Base-by-base conservation (phyloP, 2,329 filamentous ascomycete genomes). In the Rutstroemia sydowiana region DNA sequence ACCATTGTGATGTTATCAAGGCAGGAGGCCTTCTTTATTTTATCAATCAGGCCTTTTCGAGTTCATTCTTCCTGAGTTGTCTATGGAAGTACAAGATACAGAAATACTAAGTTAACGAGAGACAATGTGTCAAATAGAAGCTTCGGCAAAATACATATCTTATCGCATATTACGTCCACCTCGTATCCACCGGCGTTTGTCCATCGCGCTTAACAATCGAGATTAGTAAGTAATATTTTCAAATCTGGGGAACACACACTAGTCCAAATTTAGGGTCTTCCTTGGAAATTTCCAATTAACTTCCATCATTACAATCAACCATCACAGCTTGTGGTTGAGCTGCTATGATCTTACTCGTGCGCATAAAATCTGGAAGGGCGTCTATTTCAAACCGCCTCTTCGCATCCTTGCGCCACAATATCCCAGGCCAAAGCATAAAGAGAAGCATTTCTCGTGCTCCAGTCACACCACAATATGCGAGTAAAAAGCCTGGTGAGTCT, bases 51-150 rank as follows among this genome's bases (percentile, higher is more conserved):
- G 44, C 20, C 23, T 55, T 47, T 59, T 46, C 45, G 59, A 45
- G 51, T 62, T 62, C 59, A 63, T 64, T 53, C 49, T 61, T 52
- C 28, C 52, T 50, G 20, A 20, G 26, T 23, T 42, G 9, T 14
- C 21, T 16, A n/a, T n/a, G n/a, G n/a, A n/a, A n/a, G n/a, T n/a
- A 42, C 14, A 26, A 26, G 23, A 26, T 26, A 26, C 23, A 26
- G 23, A 26, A 20, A 26, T 5, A 21, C 20, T 42, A 37, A 26
- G 18, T 51, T 16, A 30, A 49, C 23, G 5, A n/a, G 20, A 26
- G 23, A 26, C 32, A 44, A 51, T 51, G 42, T 51, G 42, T 51
- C 21, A 14, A 39, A 39, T 20, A 10, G 9, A 39, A 20, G 36
- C 16, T 10, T 39, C 16, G 36, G 16, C 36, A 18, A 39, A 39